Base-by-base conservation (phyloP, 2,329 filamentous ascomycete species). In the Pyrenophora teres region DNA sequence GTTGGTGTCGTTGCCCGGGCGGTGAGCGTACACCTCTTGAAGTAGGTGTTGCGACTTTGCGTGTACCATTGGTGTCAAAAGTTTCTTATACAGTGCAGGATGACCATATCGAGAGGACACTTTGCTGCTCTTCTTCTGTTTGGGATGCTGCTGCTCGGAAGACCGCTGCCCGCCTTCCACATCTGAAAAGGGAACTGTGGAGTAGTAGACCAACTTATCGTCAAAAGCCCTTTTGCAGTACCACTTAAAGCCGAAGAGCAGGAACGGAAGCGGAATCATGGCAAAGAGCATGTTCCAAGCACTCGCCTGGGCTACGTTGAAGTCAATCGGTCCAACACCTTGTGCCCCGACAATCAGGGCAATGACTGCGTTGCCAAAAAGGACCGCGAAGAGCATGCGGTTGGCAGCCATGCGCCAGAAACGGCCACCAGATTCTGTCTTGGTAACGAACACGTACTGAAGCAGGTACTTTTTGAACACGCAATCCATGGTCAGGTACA, bases 401-500 rank as follows among this genome's bases (percentile, higher is more conserved):
- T 99, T 97, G 79, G 90, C 94, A 2, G 97, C 75, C 1, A 92
- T 83, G 12, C 90, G 85, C 94, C 94, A 97, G 70, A 92, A 96
- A 71, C 88, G 84, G 42, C 94, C 94, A 10, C 92, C 93, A 0
- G 92, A 97, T 70, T 99, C 94, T 7, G 88, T 96, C 79, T 97
- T 97, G 42, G 94, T 97, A 56, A 97, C 84, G 68, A 97, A 96
- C 59, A 97, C 88, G 74, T 99, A 81, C 46, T 74, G 72, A 18
- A 97, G 78, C 37, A 97, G 79, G 69, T 99, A 99, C 76, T 97
- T 97, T 80, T 96, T 97, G 67, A 97, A 80, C 73, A 89, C 89
- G 7, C 86, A 86, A 71, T 97, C 94, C 50, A 97, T 80, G 46
- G 79, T 78, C 70, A 97, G 95, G 78, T 97, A 97, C 30, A 97